A percentile compares a stretch with the other conserved stretches of the same genome.
phyloP scores from a whole-genome alignment of 2,329 filamentous ascomycete species.

The Penicillium sp. region DNA sequence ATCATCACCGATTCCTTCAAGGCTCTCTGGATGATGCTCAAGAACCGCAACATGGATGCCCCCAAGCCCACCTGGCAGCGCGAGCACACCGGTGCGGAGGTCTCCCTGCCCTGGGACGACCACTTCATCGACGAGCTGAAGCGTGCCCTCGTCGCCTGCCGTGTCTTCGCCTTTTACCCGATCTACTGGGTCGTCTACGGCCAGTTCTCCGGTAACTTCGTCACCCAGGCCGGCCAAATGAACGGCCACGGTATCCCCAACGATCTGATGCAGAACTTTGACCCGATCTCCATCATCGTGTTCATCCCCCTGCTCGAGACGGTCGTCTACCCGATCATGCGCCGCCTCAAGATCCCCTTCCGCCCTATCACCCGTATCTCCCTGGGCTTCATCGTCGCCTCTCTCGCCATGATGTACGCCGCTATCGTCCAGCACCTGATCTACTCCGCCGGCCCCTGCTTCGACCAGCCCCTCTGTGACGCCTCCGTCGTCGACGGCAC shows the following conservation, averaged over 20 bases:
- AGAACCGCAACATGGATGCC: constrained; percentile 58
- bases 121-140: constrained; percentile 72
- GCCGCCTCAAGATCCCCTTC: constrained; percentile 65
- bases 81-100: constrained; percentile 48
- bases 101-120: constrained; percentile 63
- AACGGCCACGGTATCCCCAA: constrained; percentile 71
- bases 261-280: constrained; percentile 74
- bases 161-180: constrained; percentile 71
- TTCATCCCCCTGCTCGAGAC: constrained; percentile 72
- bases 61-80: constrained; percentile 67
- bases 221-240: constrained; percentile 66
- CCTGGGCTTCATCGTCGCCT: constrained; percentile 66
- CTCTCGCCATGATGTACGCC: constrained; percentile 63
- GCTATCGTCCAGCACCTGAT: constrained; percentile 60
- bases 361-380: constrained; percentile 77
- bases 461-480: constrained; percentile 40
- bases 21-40: constrained; percentile 57
- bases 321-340: constrained; percentile 68
- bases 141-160: constrained; percentile 66
- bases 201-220: constrained; percentile 68
- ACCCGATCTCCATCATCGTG: constrained; percentile 74
- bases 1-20: constrained; percentile 68
- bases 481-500: constrained; percentile 36
- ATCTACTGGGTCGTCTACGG: constrained; percentile 70
- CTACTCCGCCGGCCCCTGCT: constrained; percentile 57